Percentiles rank a stretch among this genome's conserved stretches.
phyloP scores from a whole-genome alignment of 495 filamentous ascomycete genomes.

The Cryomyces antarcticus region DNA sequence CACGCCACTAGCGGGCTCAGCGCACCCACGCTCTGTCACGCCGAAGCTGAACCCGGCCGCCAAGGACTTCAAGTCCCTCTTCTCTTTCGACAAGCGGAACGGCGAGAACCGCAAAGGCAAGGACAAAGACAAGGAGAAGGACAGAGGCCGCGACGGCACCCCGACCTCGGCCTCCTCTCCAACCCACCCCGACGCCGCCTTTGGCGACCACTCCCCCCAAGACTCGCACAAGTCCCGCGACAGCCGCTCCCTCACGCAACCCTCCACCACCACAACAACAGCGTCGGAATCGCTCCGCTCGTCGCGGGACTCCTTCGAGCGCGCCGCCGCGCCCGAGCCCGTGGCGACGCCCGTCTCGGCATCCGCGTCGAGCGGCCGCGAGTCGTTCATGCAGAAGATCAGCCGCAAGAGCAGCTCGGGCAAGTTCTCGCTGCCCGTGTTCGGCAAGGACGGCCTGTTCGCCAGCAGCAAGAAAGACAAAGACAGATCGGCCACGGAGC shows the following conservation, averaged over 20 bases:
- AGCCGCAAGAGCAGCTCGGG: constrained; percentile 15
- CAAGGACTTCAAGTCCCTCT: constrained; percentile 14
- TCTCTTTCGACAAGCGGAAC: constrained; percentile 2
- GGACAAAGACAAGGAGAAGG: constrained; percentile 6
- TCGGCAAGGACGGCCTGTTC: constrained; percentile 12
- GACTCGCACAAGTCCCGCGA: constrained; percentile 14
- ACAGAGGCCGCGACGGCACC: neutral
- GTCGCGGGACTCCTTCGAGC: constrained; percentile 9
- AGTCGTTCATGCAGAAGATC: constrained; percentile 21
- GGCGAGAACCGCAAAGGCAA: constrained; percentile 2
- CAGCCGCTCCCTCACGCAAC: constrained; percentile 9
- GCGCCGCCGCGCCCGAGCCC: constrained; percentile 9
- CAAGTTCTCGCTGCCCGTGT: constrained; percentile 14
- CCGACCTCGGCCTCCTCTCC: constrained; percentile 1
- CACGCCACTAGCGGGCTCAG: constrained; percentile 7
- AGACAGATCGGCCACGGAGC: constrained; percentile 3
- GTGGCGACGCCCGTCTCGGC: neutral
- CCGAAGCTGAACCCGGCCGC: constrained; percentile 19
- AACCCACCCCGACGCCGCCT: constrained; percentile 1
- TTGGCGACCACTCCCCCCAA: constrained; percentile 10
- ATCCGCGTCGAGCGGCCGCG: constrained; percentile 6
- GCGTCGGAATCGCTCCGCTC: constrained; percentile 5
- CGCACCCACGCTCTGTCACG: constrained; percentile 6
- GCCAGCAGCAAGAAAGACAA: constrained; percentile 7
- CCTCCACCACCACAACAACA: constrained; percentile 5